Evolutionary conservation across 2,329 filamentous ascomycete genomes (phyloP), one percentile per base, ranked within the genome.

Genomic region (Chaetomiaceae sp.): DNA sequence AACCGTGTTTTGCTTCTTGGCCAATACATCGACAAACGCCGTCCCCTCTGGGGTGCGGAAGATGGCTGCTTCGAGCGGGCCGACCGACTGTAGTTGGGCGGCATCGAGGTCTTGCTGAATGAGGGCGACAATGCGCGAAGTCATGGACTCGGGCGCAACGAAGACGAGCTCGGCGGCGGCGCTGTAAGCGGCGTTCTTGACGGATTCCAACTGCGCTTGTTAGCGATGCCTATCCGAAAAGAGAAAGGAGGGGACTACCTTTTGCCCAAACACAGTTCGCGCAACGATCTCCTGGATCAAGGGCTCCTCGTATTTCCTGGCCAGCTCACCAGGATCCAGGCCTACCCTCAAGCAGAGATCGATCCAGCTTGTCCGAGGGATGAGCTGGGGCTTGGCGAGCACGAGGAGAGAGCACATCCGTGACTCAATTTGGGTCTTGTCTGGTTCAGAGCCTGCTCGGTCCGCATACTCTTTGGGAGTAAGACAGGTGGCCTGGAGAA

Each of bases 91-190:
- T 3, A 96, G 76, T 55, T 89, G 84, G 39, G 77, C 71, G 1
- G 83, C 78, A 58, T 91, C 78, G 19, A 99, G 77, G 68, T 97
- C 91, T 25, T 79, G 70, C 50, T 79, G 76, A 47, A 99, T 83
- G 43, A 94, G 82, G 25, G 83, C 73, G 23, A 96, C 81, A 22
- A 99, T 78, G 7, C 82, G 80, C 4, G 89, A 81, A 19, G 90
- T 87, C 71, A 95, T 88, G 15, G 76, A 76, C 39, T 94, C 88
- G 0, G 94, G 94, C 4, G 92, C 88, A 23, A 99, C 90, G 65
- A 99, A 99, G 3, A 89, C 91, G 54, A 99, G 77, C 65, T 97
- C 94, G 34, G 91, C 91, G 11, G 89, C 89, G 7, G 92, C 90
- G 61, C 84, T 85, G 69, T 85, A 95, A 3, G 92, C 88, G 48